Evolutionary conservation across 2,329 filamentous ascomycete genomes (phyloP).

Genomic region (Colletotrichum spinosum): DNA sequence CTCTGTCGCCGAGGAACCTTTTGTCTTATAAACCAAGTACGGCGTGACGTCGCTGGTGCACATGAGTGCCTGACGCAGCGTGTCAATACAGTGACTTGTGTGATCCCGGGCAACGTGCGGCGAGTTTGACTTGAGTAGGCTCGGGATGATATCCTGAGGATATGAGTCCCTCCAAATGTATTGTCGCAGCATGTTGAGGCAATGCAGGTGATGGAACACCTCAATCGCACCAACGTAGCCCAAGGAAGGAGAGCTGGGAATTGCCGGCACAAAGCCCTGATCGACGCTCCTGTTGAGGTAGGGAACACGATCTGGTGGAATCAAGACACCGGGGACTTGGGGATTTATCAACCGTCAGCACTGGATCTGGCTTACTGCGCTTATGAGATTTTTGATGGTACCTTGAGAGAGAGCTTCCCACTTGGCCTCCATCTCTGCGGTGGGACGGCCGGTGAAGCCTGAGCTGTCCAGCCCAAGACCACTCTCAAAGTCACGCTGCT

Average conservation of each 20-base stretch:
- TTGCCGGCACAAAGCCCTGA: slow-evolving; percentile 1
- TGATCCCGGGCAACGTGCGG: slow-evolving; percentile 3
- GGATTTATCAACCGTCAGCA: neutral
- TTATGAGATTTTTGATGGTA: neutral
- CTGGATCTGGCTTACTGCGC: neutral
- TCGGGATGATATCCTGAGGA: slow-evolving; percentile 2
- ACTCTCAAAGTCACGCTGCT: slow-evolving; percentile 11
- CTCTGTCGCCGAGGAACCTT: neutral
- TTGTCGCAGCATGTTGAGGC: slow-evolving; percentile 15
- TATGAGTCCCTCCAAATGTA: slow-evolving; percentile 23
- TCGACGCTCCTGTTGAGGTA: slow-evolving; percentile 17
- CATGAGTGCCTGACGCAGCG: slow-evolving; percentile 9
- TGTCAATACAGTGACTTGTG: slow-evolving; percentile 15
- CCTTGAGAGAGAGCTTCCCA: slow-evolving; percentile 1
- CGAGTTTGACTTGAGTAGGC: slow-evolving; percentile 9
- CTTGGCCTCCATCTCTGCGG: slow-evolving; percentile 20
- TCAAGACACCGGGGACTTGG: neutral
- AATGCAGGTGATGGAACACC: slow-evolving; percentile 23
- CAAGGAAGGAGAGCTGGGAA: neutral
- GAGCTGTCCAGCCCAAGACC: neutral
- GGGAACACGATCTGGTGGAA: slow-evolving; percentile 12
- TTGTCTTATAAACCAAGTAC: neutral
- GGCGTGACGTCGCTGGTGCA: slow-evolving; percentile 17
- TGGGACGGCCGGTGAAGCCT: slow-evolving; percentile 16
- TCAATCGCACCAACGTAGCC: slow-evolving; percentile 5